Evolutionary conservation across 257 asterid species (phyloP).

Genomic region (Rehmannia glutinosa): DNA sequence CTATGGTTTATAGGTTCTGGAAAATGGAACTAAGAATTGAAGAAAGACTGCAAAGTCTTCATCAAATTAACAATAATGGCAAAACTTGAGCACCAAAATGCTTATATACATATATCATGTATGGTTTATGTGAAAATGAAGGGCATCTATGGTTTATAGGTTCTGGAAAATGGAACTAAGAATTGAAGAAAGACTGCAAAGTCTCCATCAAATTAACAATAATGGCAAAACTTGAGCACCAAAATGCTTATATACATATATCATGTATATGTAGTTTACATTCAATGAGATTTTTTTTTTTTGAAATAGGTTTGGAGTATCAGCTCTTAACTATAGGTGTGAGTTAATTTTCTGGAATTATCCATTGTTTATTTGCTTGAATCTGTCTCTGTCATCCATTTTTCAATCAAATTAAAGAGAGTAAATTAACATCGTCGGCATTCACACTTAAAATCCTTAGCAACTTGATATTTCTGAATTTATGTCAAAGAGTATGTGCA

Average conservation of each 20-base stretch:
- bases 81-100: not conserved
- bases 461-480: not conserved
- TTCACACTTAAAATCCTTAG: no score
- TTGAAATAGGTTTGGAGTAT: not conserved
- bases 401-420: not conserved
- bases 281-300: not conserved
- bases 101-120: not conserved
- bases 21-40: not conserved
- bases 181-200: not conserved
- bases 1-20: not conserved
- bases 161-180: not conserved
- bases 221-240: not conserved
- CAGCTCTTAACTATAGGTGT: not conserved
- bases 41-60: not conserved
- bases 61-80: not conserved
- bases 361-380: not conserved
- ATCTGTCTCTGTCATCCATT: no score
- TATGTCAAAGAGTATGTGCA: no score
- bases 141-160: no score
- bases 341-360: not conserved
- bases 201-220: not conserved
- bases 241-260: not conserved
- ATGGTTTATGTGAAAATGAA: not conserved
- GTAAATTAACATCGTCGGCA: not conserved
- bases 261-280: not conserved